These are phyloP conservation scores for Amanita polypyramis DNA, from an alignment of 768 basidiomycete species.

Conservation along the genomic window DNA sequence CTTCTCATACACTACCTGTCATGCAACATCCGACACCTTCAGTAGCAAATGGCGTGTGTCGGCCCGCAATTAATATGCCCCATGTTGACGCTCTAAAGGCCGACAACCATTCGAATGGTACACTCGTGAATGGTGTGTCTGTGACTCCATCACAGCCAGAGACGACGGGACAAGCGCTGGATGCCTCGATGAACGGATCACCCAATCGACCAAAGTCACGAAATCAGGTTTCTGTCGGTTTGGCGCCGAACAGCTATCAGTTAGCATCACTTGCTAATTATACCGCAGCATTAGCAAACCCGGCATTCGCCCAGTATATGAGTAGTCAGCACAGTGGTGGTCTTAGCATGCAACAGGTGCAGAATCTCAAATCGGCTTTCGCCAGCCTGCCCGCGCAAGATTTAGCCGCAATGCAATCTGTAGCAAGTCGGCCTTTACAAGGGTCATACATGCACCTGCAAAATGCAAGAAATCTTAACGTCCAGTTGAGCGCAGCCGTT, in stretches of 20 bases:
- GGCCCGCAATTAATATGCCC: conserved; percentile 34
- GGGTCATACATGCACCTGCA: conserved; percentile 29
- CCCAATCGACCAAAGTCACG: conserved; percentile 36
- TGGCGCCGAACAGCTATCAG: conserved; percentile 40
- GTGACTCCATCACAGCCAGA: conserved; percentile 18
- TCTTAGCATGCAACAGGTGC: conserved; percentile 48
- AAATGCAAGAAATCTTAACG: conserved; percentile 29
- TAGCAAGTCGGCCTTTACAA: conserved; percentile 20
- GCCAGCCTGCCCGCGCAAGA: conserved; percentile 31
- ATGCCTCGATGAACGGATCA: conserved; percentile 14
- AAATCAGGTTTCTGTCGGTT: conserved; percentile 25
- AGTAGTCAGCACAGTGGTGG: conserved; percentile 26
- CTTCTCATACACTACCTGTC: conserved; percentile 19
- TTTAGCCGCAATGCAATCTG: conserved; percentile 24
- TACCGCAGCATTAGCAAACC: conserved; percentile 25
- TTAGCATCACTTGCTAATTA: conserved; percentile 27
- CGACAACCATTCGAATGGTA: conserved; percentile 15
- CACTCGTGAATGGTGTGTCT: conserved; percentile 18
- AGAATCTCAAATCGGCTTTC: conserved; percentile 47
- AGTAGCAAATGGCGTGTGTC: conserved; percentile 24
- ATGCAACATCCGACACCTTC: conserved; percentile 24
- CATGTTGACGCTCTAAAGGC: conserved; percentile 33
- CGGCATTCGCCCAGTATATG: conserved; percentile 23
- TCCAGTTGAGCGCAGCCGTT: conserved; percentile 21
- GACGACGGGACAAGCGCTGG: conserved; percentile 12